Conservation (phyloP, 78 protist species). For the Dictyostelium brefeldianum region DNA sequence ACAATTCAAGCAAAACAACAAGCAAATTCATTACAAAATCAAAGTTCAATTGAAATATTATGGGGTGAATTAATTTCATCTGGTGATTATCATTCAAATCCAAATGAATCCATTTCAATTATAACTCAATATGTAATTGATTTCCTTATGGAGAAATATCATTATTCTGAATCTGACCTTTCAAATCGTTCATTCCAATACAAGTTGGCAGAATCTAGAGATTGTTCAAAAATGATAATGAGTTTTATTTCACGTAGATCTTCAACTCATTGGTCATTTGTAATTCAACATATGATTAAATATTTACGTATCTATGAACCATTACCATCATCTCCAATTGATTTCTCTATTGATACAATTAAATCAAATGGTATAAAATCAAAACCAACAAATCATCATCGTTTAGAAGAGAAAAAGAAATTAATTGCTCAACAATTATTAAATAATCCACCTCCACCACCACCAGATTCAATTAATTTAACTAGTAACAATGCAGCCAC, state of each 20-base stretch:
- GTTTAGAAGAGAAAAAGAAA: slow-evolving; percentile 4
- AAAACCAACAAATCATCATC: slow-evolving; percentile 1
- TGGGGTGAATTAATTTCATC: slow-evolving; percentile 60
- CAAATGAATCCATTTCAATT: background rate
- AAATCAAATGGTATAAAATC: background rate
- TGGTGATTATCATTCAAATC: background rate
- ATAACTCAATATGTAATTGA: slow-evolving; percentile 18
- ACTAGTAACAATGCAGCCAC: background rate
- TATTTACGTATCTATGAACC: slow-evolving; percentile 15
- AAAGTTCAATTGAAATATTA: slow-evolving; percentile 20
- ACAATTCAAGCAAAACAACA: slow-evolving; percentile 26
- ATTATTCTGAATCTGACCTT: background rate
- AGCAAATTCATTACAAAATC: background rate
- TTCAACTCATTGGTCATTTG: slow-evolving; percentile 35
- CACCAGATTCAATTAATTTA: too few species aligned
- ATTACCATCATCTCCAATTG: slow-evolving; percentile 33
- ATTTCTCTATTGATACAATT: slow-evolving; percentile 5
- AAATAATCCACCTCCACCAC: background rate
- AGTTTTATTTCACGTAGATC: slow-evolving; percentile 45
- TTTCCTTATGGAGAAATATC: slow-evolving; percentile 41
- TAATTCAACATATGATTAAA: slow-evolving; percentile 16
- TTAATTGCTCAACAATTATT: background rate
- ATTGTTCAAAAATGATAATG: slow-evolving; percentile 16
- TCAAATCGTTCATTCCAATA: background rate
- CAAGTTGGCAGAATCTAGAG: background rate